These are phyloP conservation scores for Colletotrichum karsti DNA, from an alignment of 2,329 filamentous ascomycete genomes.

Conservation along the genomic window DNA sequence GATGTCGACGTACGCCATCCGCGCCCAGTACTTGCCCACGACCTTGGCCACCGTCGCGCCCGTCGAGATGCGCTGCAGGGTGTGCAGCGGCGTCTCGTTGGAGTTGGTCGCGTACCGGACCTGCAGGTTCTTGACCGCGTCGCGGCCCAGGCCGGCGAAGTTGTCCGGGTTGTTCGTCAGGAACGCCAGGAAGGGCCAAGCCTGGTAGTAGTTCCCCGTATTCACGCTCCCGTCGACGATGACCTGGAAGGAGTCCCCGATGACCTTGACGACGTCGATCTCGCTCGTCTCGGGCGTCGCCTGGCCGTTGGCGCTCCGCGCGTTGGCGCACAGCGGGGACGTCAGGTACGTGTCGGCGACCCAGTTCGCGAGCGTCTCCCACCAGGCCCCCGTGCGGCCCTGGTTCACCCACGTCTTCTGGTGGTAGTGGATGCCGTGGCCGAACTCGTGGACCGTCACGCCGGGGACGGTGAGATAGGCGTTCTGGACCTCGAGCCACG, in stretches of 20 bases:
- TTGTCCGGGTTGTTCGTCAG: constrained; percentile 57
- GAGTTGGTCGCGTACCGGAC: constrained; percentile 50
- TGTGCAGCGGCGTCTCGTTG: constrained; percentile 59
- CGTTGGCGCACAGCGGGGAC: constrained; percentile 48
- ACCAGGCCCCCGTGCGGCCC: constrained; percentile 55
- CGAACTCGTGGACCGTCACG: constrained; percentile 58
- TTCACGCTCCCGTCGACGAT: constrained; percentile 53
- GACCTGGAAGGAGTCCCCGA: constrained; percentile 55
- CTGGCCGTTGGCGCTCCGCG: constrained; percentile 44
- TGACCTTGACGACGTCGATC: constrained; percentile 52
- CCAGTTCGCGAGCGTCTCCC: constrained; percentile 60
- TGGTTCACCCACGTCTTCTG: constrained; percentile 54
- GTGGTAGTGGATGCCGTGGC: constrained; percentile 57
- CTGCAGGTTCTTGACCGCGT: constrained; percentile 51
- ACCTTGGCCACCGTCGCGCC: constrained; percentile 46
- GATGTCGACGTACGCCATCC: constrained; percentile 61
- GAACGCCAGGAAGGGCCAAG: constrained; percentile 59
- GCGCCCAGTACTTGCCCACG: constrained; percentile 59
- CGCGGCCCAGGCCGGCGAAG: constrained; percentile 48
- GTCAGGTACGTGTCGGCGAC: constrained; percentile 58
- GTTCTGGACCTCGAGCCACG: constrained; percentile 52
- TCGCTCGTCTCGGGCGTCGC: constrained; percentile 32
- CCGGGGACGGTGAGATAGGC: constrained; percentile 46
- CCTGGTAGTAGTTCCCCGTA: constrained; percentile 58
- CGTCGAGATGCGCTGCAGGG: constrained; percentile 47